Conservation (phyloP, 257 asterid genomes). For the Parsonsia alboflavescens region DNA sequence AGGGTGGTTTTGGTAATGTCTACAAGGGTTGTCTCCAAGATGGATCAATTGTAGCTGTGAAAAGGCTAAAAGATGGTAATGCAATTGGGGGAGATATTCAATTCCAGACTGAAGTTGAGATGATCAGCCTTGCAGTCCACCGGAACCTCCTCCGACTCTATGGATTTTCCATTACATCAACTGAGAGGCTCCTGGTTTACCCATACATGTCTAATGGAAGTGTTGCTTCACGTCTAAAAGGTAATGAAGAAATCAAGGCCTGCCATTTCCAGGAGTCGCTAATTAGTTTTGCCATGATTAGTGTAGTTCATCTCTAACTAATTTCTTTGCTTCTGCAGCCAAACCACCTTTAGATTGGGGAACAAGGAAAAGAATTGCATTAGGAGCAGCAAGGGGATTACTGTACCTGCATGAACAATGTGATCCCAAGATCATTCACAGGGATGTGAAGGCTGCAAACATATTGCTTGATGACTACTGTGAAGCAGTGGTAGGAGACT, state of each 20-base stretch:
- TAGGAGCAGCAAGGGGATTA: conserved; percentile 96
- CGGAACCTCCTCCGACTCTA: conserved; percentile 75
- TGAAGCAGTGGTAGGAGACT: conserved; percentile 95
- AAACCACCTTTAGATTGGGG: conserved; percentile 89
- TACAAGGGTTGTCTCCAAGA: conserved; percentile 84
- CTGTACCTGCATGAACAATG: conserved; percentile 91
- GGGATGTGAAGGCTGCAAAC: conserved; percentile 98
- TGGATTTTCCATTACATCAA: conserved; percentile 71
- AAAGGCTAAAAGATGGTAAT: conserved; percentile 75
- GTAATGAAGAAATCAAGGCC: conserved; percentile 25
- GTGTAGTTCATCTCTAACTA: background rate
- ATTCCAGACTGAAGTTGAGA: conserved; percentile 88
- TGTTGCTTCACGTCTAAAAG: conserved; percentile 89
- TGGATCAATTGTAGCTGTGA: conserved; percentile 81
- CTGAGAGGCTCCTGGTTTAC: conserved; percentile 76
- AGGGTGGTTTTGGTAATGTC: conserved; percentile 89
- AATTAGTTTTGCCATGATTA: background rate
- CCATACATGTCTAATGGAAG: conserved; percentile 98
- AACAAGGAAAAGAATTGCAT: conserved; percentile 70
- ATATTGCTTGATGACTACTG: conserved; percentile 80
- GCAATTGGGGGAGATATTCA: conserved; percentile 77
- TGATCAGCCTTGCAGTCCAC: conserved; percentile 95
- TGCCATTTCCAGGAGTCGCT: background rate
- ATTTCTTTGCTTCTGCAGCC: conserved; percentile 30
- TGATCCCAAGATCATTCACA: conserved; percentile 91